Conservation (phyloP, 768 basidiomycete genomes). For the Macrolepiota albuminosa region DNA sequence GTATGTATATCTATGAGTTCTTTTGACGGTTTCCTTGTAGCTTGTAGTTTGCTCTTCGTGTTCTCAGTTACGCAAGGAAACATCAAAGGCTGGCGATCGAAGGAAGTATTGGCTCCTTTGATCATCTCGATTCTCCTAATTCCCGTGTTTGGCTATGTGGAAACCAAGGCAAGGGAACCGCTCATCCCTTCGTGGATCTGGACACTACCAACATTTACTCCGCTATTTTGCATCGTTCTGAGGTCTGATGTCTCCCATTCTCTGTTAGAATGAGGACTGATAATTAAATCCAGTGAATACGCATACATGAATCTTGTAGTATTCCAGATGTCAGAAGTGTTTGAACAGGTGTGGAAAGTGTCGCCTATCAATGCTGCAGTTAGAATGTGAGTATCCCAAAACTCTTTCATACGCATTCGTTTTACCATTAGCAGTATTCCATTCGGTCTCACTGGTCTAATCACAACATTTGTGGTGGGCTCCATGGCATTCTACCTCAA, state of each 20-base stretch:
- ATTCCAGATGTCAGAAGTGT: conserved; percentile 28
- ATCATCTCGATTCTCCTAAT: conserved; percentile 35
- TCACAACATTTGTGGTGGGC: conserved; percentile 34
- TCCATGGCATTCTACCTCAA: conserved; percentile 26
- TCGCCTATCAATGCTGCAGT: conserved; percentile 27
- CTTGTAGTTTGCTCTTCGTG: conserved; percentile 27
- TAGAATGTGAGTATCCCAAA: conserved; percentile 21
- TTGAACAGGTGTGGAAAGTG: conserved; percentile 35
- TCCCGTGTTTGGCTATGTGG: conserved; percentile 27
- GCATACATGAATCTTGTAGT: conserved; percentile 32
- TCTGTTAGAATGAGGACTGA: too few species aligned
- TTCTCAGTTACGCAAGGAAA: conserved; percentile 38
- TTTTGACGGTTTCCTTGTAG: conserved; percentile 10
- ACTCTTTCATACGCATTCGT: not conserved
- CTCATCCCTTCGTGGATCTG: conserved; percentile 39
- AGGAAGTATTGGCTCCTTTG: conserved; percentile 36
- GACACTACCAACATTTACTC: conserved; percentile 32
- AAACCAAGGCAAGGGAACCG: conserved; percentile 11
- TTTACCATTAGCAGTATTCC: conserved; percentile 24
- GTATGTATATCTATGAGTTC: conserved; percentile 16
- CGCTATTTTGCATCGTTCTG: conserved; percentile 23
- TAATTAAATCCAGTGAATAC: conserved; percentile 21
- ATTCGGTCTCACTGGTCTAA: conserved; percentile 30
- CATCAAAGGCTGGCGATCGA: conserved; percentile 39
- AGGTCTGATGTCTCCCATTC: not conserved